Evolutionary conservation across 768 basidiomycete species (phyloP), one percentile per base, ranked within the genome.

Genomic region (Lactifluus volemus): DNA sequence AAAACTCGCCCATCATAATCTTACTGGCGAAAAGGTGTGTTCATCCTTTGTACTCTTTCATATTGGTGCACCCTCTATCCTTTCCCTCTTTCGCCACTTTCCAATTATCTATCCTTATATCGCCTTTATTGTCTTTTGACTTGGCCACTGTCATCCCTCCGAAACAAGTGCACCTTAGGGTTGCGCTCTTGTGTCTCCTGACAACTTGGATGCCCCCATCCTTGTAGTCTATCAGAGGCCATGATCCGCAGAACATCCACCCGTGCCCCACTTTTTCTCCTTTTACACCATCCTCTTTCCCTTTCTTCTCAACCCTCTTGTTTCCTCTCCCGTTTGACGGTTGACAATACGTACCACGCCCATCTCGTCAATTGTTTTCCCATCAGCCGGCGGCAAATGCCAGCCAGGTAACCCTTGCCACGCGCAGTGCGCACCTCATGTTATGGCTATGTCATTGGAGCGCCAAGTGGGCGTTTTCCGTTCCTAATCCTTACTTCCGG

Each of bases 11-110:
- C 87, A 87, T 19, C 92, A 95, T 73, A 89, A 88, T 63, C 70
- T 85, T 65, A 89, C 92, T 1, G 90, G 89, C 30, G 95, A 98
- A 75, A 96, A 95, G 85, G 96, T 95, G 68, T 66, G 84, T 77
- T 1, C 25, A 21, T 19, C 21, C 30, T n/a, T 19, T 14, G 15
- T 47, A 2, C 11, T 64, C 95, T 47, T 94, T 62, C 94, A 94
- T 30, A 88, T 98, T 75, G 2, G 17, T 17, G 25, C 25, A 19
- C 32, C 34, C 11, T 32, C 29, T n/a, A 25, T 45, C 51, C 6
- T 32, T 56, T 25, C 47, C 45, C 15, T 53, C 39, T 41, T 12
- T 47, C 19, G 14, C 41, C 55, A 48, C 34, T 14, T 39, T 52
- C 44, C 38, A 30, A 12, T 29, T 12, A n/a, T 50, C 34, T 29